phyloP scores from a whole-genome alignment of 257 asterid genomes.

The Lavandula angustifolia region DNA sequence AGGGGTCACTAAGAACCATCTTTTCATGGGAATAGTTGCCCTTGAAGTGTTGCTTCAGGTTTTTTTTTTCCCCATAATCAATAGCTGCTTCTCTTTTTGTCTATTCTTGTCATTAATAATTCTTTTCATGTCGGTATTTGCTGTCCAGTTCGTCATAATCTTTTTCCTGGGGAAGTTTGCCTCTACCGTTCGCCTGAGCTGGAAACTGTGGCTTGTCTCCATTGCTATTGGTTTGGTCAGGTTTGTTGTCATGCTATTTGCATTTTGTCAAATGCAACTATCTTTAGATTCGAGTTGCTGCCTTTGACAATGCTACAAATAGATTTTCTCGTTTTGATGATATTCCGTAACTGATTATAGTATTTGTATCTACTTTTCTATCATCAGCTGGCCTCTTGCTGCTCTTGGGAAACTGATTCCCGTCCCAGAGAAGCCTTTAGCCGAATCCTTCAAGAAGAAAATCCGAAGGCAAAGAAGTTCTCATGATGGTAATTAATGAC shows the following conservation, averaged over 20 bases:
- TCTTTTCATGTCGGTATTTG: slow-evolving; percentile 12
- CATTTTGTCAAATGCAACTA: background rate
- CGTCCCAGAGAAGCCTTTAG: slow-evolving; percentile 45
- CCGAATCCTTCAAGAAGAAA: slow-evolving; percentile 30
- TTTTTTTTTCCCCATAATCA: slow-evolving; percentile 12
- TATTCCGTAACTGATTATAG: background rate
- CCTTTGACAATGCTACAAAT: background rate
- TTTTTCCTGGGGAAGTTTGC: slow-evolving; percentile 85
- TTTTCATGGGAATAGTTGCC: slow-evolving; percentile 69
- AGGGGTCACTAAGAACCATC: slow-evolving; percentile 75
- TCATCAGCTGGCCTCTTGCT: slow-evolving; percentile 62
- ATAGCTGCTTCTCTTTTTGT: background rate
- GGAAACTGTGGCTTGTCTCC: slow-evolving; percentile 94
- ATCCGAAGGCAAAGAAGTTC: slow-evolving; percentile 15
- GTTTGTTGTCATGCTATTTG: slow-evolving; percentile 36
- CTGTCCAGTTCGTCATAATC: slow-evolving; percentile 65
- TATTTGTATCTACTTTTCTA: background rate
- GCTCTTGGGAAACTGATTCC: slow-evolving; percentile 51
- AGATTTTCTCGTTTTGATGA: background rate
- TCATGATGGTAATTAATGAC: slow-evolving; percentile 26
- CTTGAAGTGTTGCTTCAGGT: slow-evolving; percentile 88
- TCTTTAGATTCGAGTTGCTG: background rate
- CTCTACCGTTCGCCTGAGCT: slow-evolving; percentile 68
- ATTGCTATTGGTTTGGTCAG: slow-evolving; percentile 69
- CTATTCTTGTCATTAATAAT: background rate